Percentiles rank a stretch among this genome's conserved stretches.
Evolutionary conservation across 2,329 filamentous ascomycete species (phyloP).

Genomic region (Colletotrichum tropicale): DNA sequence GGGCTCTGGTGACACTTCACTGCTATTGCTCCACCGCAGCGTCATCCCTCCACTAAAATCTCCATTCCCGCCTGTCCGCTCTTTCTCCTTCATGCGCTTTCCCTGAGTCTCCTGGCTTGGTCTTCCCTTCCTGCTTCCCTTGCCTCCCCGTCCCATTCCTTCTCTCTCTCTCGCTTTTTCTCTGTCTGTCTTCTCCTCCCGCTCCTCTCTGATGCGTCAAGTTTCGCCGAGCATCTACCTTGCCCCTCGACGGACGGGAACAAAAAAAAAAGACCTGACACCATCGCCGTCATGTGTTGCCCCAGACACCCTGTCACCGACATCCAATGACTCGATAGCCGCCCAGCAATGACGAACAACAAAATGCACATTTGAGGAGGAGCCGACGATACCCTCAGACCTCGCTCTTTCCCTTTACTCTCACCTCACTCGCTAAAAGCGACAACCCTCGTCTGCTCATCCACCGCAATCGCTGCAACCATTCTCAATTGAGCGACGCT

Average conservation of each 20-base stretch:
- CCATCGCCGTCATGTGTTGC: not conserved
- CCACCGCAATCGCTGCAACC: not conserved
- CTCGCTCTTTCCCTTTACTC: not conserved
- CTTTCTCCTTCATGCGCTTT: not conserved
- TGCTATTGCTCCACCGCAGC: conserved; percentile 9
- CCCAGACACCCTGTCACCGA: not conserved
- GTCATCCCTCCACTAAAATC: conserved; percentile 20
- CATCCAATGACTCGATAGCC: not conserved
- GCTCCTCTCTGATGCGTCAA: not conserved
- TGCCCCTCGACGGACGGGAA: not conserved
- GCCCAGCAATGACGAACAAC: not conserved
- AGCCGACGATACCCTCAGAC: conserved; percentile 17
- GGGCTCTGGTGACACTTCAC: conserved; percentile 10
- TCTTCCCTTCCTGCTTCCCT: not conserved
- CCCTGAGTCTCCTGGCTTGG: not conserved
- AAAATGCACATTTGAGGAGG: not conserved
- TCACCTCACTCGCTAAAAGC: not conserved
- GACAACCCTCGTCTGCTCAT: not conserved
- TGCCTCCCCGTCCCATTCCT: not conserved
- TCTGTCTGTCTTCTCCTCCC: no score
- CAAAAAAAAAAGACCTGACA: not conserved
- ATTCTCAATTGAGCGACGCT: not conserved
- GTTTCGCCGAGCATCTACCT: not conserved
- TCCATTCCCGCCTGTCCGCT: conserved; percentile 7
- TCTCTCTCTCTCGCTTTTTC: not conserved